Conservation (phyloP, 2,329 filamentous ascomycete genomes). For the Sarocladium kiliense region DNA sequence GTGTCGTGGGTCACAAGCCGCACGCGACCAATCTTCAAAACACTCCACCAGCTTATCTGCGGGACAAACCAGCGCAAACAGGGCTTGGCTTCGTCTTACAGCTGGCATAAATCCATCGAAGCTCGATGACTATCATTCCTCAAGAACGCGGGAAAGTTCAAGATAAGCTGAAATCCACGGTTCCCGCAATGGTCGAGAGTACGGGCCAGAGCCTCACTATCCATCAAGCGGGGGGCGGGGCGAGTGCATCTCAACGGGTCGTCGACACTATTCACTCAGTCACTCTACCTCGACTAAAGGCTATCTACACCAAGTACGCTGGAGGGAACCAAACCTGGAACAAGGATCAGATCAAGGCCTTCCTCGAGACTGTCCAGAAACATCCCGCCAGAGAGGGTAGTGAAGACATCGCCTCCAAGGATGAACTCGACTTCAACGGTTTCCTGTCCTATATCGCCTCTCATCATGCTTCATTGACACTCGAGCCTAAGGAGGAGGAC, state of each 20-base stretch:
- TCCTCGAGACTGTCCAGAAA: constrained; percentile 41
- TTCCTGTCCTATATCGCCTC: constrained; percentile 56
- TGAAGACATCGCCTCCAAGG: constrained; percentile 18
- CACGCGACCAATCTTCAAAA: neutral
- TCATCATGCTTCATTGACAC: constrained; percentile 35
- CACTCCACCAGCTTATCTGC: neutral
- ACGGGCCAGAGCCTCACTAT: constrained; percentile 14
- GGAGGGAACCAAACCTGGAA: constrained; percentile 39
- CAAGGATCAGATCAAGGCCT: constrained; percentile 37
- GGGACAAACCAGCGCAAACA: neutral
- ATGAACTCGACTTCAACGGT: constrained; percentile 38
- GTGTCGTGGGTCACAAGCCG: neutral
- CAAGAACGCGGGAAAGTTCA: neutral
- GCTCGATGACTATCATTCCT: neutral
- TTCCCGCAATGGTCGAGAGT: neutral
- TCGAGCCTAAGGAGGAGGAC: constrained; percentile 35
- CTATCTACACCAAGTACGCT: constrained; percentile 41
- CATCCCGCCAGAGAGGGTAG: constrained; percentile 22
- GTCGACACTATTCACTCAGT: constrained; percentile 36
- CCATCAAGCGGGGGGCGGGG: constrained; percentile 43
- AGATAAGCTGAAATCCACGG: neutral
- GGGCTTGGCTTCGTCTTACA: neutral
- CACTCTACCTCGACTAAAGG: constrained; percentile 37
- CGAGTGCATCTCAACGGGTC: constrained; percentile 33
- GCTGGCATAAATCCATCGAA: too few relatives aligned